Evolutionary conservation across 1,284 basidiomycete genomes (phyloP).

Genomic region (Apiotrichum montevideense): DNA sequence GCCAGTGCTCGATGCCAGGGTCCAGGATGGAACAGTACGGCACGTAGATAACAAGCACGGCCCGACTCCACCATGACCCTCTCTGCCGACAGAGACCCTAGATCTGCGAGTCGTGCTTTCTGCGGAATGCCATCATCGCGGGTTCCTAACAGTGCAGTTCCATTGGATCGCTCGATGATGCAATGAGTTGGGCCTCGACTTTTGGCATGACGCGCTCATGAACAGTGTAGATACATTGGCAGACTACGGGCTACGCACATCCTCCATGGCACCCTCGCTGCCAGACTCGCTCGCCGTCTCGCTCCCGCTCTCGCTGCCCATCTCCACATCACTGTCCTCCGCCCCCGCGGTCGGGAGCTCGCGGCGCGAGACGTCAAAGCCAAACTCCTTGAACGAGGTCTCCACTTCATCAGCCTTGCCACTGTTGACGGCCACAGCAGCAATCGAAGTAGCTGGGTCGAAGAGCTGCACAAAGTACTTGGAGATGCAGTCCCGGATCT

Average conservation of each 20-base stretch:
- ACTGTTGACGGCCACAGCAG: slow-evolving; percentile 74
- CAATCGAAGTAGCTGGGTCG: slow-evolving; percentile 66
- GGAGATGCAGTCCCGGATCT: slow-evolving; percentile 64
- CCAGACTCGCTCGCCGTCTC: slow-evolving; percentile 15
- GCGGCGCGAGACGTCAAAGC: slow-evolving; percentile 72
- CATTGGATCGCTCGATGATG: too few relatives aligned
- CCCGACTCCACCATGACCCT: too few relatives aligned
- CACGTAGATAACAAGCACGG: too few relatives aligned
- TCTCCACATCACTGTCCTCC: slow-evolving; percentile 15
- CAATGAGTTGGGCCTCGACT: too few relatives aligned
- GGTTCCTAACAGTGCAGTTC: too few relatives aligned
- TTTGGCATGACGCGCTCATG: too few relatives aligned
- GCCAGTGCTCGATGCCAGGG: too few relatives aligned
- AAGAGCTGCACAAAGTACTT: slow-evolving; percentile 85
- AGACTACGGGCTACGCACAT: slow-evolving; percentile 3
- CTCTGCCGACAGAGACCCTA: too few relatives aligned
- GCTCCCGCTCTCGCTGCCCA: slow-evolving; percentile 12
- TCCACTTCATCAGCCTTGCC: slow-evolving; percentile 71
- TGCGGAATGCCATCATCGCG: too few relatives aligned
- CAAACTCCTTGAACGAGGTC: slow-evolving; percentile 58
- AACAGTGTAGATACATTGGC: too few relatives aligned
- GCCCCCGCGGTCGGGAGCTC: slow-evolving; percentile 42
- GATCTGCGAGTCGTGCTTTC: too few relatives aligned
- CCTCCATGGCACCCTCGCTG: slow-evolving; percentile 16
- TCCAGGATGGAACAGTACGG: too few relatives aligned